Base-by-base conservation (phyloP, 371 early-diverging fungal species). In the Apophysomyces variabilis region DNA sequence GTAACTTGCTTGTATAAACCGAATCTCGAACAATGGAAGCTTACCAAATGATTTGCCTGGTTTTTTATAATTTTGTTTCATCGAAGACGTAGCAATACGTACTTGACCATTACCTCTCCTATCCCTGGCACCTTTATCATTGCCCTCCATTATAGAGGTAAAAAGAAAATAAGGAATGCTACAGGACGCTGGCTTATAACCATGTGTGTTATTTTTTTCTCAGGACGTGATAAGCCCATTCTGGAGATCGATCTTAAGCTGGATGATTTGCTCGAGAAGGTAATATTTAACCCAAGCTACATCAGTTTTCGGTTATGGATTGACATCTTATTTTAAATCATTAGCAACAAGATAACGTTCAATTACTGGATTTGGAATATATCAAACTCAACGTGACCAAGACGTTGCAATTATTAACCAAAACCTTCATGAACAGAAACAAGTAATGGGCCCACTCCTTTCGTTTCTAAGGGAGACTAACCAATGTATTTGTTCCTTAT, bases 221-320 rank as follows among this genome's bases (percentile, higher is more conserved):
- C 50, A 77, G 92, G 79, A 35, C 88, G 98, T 18, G 96, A 96
- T 54, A 94, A 93, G 66, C 92, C 98, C 0, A 94, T 97, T 38
- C 73, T 97, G 64, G 95, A 96, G 76, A 94, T 97, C 89, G 96
- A 96, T 75, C 83, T 97, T 62, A 93, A 94, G 65, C 76, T 97
- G 57, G 97, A 97, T 71, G 97, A 97, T 76, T 74, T 97, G 65
- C 80, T 97, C 58, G 96, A 95, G 76, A 95, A 95, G 79, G 85
- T 85, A 78, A 61, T 1, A 45, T 3, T 39, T 14, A 57, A 7
- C 32, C 8, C 9, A 6, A 38, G 8, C 47, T 35, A 3, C 4
- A 14, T 54, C 5, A 36, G 8, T 58, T 18, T 13, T 56, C 3
- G 45, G 14, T 14, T 58, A 73, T 16, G 21, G 56, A 65, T 63